Conservation (phyloP, 495 filamentous ascomycete species). For the Aspergillus taichungensis region DNA sequence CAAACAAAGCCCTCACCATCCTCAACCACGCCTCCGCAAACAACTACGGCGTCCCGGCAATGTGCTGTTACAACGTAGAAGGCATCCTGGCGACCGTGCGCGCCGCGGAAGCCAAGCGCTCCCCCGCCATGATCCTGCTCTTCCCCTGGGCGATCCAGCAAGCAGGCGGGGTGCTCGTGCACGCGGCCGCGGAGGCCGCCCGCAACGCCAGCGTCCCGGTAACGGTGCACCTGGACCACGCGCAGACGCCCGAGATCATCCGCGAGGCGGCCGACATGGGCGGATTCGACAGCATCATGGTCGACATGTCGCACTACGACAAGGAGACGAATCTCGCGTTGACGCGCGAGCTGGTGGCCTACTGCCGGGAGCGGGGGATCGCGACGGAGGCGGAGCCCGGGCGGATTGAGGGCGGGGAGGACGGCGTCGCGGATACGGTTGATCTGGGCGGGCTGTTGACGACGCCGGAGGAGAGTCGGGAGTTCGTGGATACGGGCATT, state of each 20-base stretch:
- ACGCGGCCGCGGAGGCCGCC: conserved; percentile 55
- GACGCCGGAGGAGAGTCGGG: conserved; percentile 65
- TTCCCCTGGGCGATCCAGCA: conserved; percentile 81
- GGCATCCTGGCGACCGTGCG: conserved; percentile 70
- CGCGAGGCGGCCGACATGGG: conserved; percentile 54
- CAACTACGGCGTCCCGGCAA: conserved; percentile 63
- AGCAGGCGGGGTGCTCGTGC: conserved; percentile 52
- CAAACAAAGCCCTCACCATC: conserved; percentile 58
- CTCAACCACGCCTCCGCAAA: conserved; percentile 56
- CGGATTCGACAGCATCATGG: conserved; percentile 74
- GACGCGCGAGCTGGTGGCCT: conserved; percentile 60
- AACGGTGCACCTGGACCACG: conserved; percentile 70
- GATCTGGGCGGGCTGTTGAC: conserved; percentile 69
- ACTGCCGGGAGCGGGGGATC: conserved; percentile 68
- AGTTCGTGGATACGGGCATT: conserved; percentile 72
- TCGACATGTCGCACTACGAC: conserved; percentile 76
- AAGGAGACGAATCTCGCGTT: conserved; percentile 69
- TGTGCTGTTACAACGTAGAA: conserved; percentile 85
- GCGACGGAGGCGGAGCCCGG: conserved; percentile 76
- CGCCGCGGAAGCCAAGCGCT: conserved; percentile 64
- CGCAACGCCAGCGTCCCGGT: conserved; percentile 60
- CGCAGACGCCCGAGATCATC: conserved; percentile 64
- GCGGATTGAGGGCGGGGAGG: conserved; percentile 76
- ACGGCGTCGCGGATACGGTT: conserved; percentile 68
- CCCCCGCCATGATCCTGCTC: conserved; percentile 73